Evolutionary conservation across 306 rosid species (phyloP).

Genomic region (Leucaena leucocephala): DNA sequence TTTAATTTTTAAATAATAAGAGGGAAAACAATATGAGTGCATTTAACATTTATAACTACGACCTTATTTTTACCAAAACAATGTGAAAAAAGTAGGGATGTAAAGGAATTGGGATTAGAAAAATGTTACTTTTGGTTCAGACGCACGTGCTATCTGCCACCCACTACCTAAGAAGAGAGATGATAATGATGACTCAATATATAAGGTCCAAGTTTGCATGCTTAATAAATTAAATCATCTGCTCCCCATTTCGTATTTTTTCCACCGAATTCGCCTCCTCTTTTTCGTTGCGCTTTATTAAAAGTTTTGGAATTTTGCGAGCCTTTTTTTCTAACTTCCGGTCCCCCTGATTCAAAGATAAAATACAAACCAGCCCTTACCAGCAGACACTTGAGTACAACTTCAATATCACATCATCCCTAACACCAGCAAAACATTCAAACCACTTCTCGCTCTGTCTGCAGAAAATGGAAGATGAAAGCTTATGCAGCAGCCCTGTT

Average conservation of each 20-base stretch:
- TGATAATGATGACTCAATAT: background rate
- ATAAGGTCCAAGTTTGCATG: background rate
- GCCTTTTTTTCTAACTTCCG: constrained; percentile 30
- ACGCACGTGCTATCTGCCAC: constrained; percentile 7
- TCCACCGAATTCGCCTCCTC: constrained; percentile 11
- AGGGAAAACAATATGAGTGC: too few species aligned
- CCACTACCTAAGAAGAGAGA: background rate
- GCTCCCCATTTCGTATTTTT: background rate
- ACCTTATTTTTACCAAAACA: too few species aligned
- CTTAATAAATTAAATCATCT: constrained; percentile 37
- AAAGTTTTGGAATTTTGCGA: constrained; percentile 35
- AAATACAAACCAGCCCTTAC: background rate
- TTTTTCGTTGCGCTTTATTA: background rate
- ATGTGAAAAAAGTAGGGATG: too few species aligned
- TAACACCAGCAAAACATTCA: too few species aligned
- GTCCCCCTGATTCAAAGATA: constrained; percentile 18
- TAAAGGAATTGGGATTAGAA: background rate
- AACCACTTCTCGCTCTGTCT: too few species aligned
- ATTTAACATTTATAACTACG: too few species aligned
- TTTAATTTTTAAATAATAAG: too few species aligned
- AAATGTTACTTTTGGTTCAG: background rate
- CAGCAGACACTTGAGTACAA: background rate
- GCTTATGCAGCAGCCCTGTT: constrained; percentile 39
- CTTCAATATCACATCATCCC: background rate
- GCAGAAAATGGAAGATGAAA: constrained; percentile 15